Evolutionary conservation across 805 yeast genomes (phyloP), one percentile per base, ranked within the genome.

Genomic region (Debaryomyces tyrocola): DNA sequence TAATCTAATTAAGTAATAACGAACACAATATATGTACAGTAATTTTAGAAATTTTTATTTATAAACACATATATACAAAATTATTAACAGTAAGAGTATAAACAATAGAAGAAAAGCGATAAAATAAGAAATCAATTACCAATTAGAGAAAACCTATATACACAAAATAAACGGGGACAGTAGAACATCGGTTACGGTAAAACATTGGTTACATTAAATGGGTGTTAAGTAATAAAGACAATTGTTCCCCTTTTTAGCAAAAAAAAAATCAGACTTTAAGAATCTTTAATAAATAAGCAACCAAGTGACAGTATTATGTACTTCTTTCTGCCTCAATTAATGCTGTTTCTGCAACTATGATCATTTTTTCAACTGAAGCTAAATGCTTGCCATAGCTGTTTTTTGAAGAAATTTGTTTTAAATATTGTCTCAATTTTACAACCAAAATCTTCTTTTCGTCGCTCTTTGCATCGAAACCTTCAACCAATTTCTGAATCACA

Each of bases 401-500:
- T 64, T 82, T 83, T 43, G 68, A 63, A 48, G 84, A 81, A 44
- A 90, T 80, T 55, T 83, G 80, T 54, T 85, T 85, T 66, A 92
- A 74, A 59, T 88, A 91, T 43, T 88, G 89, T 67, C 84, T 81
- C 52, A 92, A 87, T 56, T 86, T 85, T 47, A 78, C 72, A 42
- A 90, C 89, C 50, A 94, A 75, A 27, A 82, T 63, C 41, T 75
- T 82, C 66, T 87, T 85, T 57, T 87, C 87, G 31, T 75, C 75
- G 39, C 86, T 86, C 35, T 59, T 66, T 6, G 75, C 67, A 50
- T 80, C 81, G 34, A 91, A 79, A 2, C 87, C 85, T 51, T 89
- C 96, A 36, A 94, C 91, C 57, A 94, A 77, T 64, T 92, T 91
- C 66, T 94, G 99, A 42, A 94, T 90, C 40, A 94, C 99, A 62